Evolutionary conservation across 2,329 filamentous ascomycete species (phyloP).

Genomic region (Xylariaceae sp.): DNA sequence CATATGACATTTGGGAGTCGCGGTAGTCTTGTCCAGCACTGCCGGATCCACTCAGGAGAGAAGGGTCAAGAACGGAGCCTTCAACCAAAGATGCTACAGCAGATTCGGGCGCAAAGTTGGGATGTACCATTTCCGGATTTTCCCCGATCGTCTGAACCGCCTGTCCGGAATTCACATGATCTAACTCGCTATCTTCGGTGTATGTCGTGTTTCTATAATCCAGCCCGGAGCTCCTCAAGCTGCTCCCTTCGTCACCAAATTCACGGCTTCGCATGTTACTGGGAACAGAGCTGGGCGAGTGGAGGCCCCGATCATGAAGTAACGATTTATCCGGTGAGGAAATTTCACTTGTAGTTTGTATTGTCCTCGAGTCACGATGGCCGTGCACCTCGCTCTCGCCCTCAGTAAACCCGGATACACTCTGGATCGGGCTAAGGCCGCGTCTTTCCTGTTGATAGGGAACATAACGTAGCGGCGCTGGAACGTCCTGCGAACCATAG

Average conservation of each 20-base stretch:
- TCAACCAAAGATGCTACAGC: conserved; percentile 85
- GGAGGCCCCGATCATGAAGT: conserved; percentile 44
- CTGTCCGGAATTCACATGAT: conserved; percentile 65
- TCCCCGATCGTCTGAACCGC: conserved; percentile 71
- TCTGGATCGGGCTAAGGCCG: conserved; percentile 85
- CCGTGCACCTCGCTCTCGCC: conserved; percentile 61
- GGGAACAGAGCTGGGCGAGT: conserved; percentile 60
- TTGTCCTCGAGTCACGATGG: conserved; percentile 60
- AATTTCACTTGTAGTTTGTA: conserved; percentile 52
- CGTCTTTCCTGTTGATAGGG: conserved; percentile 70
- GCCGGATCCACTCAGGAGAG: conserved; percentile 66
- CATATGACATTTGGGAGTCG: conserved; percentile 37
- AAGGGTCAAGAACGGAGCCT: conserved; percentile 70
- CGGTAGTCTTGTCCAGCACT: conserved; percentile 53
- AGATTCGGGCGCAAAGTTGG: conserved; percentile 76
- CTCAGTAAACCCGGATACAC: conserved; percentile 83
- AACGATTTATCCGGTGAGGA: conserved; percentile 65
- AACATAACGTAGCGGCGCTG: conserved; percentile 66
- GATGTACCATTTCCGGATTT: conserved; percentile 77
- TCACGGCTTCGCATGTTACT: conserved; percentile 53
- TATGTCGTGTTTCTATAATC: conserved; percentile 58
- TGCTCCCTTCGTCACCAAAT: conserved; percentile 63
- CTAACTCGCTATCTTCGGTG: conserved; percentile 58
- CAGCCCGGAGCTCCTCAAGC: conserved; percentile 54
- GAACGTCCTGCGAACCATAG: conserved; percentile 64